Conservation (phyloP, 176 grass and related monocot species). For the Metroxylon sagu region DNA sequence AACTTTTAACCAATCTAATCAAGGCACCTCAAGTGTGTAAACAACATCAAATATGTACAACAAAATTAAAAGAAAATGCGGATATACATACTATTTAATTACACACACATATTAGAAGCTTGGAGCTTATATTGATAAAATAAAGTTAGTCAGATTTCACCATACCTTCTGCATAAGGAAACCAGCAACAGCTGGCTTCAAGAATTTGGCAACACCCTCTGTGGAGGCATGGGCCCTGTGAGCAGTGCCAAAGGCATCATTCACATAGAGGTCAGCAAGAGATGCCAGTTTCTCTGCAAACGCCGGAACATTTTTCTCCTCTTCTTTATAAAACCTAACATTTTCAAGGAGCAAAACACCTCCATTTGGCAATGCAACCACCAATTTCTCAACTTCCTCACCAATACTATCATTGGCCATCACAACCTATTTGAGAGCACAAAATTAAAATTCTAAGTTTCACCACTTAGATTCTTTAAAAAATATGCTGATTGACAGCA, state of each 20-base stretch:
- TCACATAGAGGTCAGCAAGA: slow-evolving; percentile 1
- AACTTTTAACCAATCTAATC: no score
- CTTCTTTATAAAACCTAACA: background rate
- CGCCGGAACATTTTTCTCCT: background rate
- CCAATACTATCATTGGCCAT: slow-evolving; percentile 5
- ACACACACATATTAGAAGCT: no score
- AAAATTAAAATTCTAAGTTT: no score
- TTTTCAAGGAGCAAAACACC: slow-evolving; percentile 7
- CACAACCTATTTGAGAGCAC: background rate
- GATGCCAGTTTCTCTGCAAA: slow-evolving; percentile 2
- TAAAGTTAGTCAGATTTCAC: no score
- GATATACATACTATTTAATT: no score
- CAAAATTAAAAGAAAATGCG: no score
- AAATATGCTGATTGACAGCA: no score
- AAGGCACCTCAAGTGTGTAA: no score
- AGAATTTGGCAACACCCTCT: slow-evolving; percentile 2
- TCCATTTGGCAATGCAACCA: background rate
- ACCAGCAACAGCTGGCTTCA: background rate
- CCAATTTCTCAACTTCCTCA: background rate
- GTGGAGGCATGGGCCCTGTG: slow-evolving; percentile 1
- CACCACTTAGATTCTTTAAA: no score
- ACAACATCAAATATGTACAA: no score
- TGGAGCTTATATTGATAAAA: no score
- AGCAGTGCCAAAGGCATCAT: slow-evolving; percentile 3
- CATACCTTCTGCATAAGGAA: slow-evolving; percentile 4